Base-by-base conservation (phyloP, 139 green algal species). In the Desmodesmus armatus region DNA sequence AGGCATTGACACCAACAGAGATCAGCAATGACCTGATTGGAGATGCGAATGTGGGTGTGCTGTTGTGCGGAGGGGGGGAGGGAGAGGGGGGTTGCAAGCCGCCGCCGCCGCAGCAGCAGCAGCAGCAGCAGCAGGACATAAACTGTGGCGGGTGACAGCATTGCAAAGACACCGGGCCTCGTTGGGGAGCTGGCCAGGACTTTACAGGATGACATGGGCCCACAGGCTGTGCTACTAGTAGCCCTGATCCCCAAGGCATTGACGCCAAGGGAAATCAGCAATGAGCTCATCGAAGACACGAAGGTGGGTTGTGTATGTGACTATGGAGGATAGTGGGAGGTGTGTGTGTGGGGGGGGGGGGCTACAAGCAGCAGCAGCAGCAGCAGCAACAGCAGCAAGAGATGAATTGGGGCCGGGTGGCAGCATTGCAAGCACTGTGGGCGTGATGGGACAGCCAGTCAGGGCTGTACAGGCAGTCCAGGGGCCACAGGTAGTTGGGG, bases 231-330 rank as follows among this genome's bases (percentile, higher is more conserved):
- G 5, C 75, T 96, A 25, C 94, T 94, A 9, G 88, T n/a, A n/a
- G n/a, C n/a, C n/a, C n/a, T 97, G 15, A 96, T 98, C 41, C 94
- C 95, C 0, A 80, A 89, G 25, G 90, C 89, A 9, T 89, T 96
- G 0, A 78, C 71, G 31, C 86, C 88, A 6, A 69, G 88, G 0
- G 91, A 95, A 82, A 86, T 92, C n/a, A 72, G 49, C 76, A 63
- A 43, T n/a, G 65, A 74, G 29, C 49, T 85, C 44, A 80, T 88
- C 23, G 76, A 76, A 7, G 47, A 75, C 21, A 80, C 65, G 29
- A 92, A 91, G 4, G 94, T 94, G 33, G 76, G 88, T 53, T 23
- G 17, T n/a, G n/a, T n/a, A n/a, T n/a, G n/a, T n/a, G n/a, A n/a
- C n/a, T n/a, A n/a, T n/a, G n/a, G n/a, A n/a, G n/a, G 35, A 2